phyloP scores from a whole-genome alignment of 371 early-diverging fungal genomes.

The Apophysomyces sp. region DNA sequence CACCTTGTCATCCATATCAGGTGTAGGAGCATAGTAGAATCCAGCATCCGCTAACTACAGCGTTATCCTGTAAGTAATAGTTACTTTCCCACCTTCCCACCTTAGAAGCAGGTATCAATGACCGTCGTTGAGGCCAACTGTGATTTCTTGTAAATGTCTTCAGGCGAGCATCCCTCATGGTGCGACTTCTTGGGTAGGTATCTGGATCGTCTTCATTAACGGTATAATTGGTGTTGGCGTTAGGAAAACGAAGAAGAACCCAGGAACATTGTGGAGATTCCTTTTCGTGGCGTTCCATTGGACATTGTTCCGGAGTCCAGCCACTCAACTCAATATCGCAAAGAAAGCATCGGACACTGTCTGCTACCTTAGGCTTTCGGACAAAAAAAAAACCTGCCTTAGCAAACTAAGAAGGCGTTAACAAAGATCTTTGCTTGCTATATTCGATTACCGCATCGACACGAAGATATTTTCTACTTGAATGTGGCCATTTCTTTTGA shows the following conservation, averaged over 20 bases:
- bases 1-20: slow-evolving; percentile 6
- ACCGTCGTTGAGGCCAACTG: slow-evolving; percentile 28
- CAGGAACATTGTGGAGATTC: slow-evolving; percentile 30
- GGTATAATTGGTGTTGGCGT: not conserved
- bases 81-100: too few species aligned
- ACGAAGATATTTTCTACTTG: not conserved
- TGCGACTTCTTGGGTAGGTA: slow-evolving; percentile 2
- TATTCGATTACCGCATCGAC: slow-evolving; percentile 19
- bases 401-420: slow-evolving; percentile 21
- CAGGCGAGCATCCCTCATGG: slow-evolving; percentile 21
- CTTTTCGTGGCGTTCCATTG: slow-evolving; percentile 20
- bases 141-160: slow-evolving; percentile 24
- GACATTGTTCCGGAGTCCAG: slow-evolving; percentile 26
- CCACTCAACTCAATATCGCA: slow-evolving; percentile 30
- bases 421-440: not conserved
- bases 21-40: slow-evolving; percentile 26
- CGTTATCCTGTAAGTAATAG: too few species aligned
- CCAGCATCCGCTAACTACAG: slow-evolving; percentile 36
- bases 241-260: slow-evolving; percentile 25
- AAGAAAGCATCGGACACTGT: slow-evolving; percentile 28
- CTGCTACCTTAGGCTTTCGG: slow-evolving; percentile 8
- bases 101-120: slow-evolving; percentile 12
- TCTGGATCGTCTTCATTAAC: not conserved
- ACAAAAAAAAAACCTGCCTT: slow-evolving; percentile 32
- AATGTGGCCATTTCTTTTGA: slow-evolving; percentile 23